Base-by-base conservation (phyloP, 176 grass and related monocot species). In the Hyparrhenia diplandra region DNA sequence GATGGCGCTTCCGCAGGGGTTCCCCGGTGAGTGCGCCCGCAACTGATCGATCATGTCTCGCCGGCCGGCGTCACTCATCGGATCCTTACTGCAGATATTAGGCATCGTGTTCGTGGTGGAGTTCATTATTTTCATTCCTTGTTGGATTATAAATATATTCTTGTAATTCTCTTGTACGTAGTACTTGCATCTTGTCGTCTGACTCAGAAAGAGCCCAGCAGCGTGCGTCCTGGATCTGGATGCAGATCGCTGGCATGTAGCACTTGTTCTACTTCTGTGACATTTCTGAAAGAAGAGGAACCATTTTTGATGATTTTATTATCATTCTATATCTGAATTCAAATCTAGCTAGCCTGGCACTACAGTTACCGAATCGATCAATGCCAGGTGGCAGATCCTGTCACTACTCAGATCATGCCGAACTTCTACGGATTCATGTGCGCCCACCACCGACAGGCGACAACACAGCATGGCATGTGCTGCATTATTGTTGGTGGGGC, bases 11-110 rank as follows among this genome's bases (percentile, higher is more conserved):
- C 77, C 77, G 0, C 5, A 80, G 30, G 77, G 77, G 6, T 80
- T 80, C n/a, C 77, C 77, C 45, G 30, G 59, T 1, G 77, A 80
- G 13, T 80, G 77, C 77, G 34, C 13, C 77, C 77, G 61, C 13
- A 35, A 39, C 25, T 28, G 23, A 62, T 24, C 57, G 1, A 4
- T 32, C 31, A 32, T 13, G 24, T 27, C 23, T 60, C 57, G n/a
- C 57, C 23, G n/a, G n/a, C n/a, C n/a, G 57, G n/a, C 3, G 8
- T 10, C 47, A 2, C 42, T 4, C 46, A 51, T 51, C 16, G 16
- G 46, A 5, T 23, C 9, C 2, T 23, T 23, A 24, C 21, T 23
- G 54, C 54, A 57, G 54, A 57, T 57, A 23, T 47, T 57, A 57
- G 54, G 54, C 21, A 23, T 57, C 46, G 46, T 57, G 21, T 55